These are phyloP conservation scores for Elongisporangium prolatum DNA, from an alignment of 352 stramenopile genomes.

Conservation along the genomic window DNA sequence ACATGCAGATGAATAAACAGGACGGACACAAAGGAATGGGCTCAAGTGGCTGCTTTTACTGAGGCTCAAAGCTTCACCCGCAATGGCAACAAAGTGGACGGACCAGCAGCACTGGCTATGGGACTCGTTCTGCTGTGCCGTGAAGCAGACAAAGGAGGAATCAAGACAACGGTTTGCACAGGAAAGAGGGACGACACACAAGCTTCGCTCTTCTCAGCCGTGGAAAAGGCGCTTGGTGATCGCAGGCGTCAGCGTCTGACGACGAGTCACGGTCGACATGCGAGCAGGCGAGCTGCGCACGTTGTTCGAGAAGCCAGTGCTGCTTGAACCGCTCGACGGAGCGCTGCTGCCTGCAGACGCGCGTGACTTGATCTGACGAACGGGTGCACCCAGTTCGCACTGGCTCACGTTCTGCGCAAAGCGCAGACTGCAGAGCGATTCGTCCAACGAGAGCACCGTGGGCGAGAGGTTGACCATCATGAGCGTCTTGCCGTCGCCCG, in stretches of 20 bases:
- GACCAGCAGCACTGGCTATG: background rate
- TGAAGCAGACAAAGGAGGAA: no score
- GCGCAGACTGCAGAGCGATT: slow-evolving; percentile 97
- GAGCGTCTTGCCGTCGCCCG: slow-evolving; percentile 98
- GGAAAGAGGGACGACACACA: background rate
- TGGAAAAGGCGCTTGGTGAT: background rate
- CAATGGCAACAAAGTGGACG: background rate
- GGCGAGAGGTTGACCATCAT: slow-evolving; percentile 99
- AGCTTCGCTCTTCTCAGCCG: background rate
- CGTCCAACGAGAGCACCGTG: slow-evolving; percentile 91
- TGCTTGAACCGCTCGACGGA: slow-evolving; percentile 6
- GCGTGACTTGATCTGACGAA: slow-evolving; percentile 78
- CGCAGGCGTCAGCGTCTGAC: background rate
- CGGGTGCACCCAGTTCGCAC: slow-evolving; percentile 95
- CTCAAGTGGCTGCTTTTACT: background rate
- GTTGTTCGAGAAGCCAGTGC: slow-evolving; percentile 1
- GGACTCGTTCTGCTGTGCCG: no score
- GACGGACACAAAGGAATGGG: background rate
- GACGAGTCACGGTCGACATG: slow-evolving; percentile 12
- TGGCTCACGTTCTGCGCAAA: slow-evolving; percentile 97
- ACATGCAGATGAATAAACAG: background rate
- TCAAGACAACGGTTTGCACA: background rate
- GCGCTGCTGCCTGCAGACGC: slow-evolving; percentile 19
- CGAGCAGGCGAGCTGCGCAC: slow-evolving; percentile 21
- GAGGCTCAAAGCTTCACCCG: background rate